Conservation (phyloP, 1,139 yeast genomes). For the Geotrichum reessii region DNA sequence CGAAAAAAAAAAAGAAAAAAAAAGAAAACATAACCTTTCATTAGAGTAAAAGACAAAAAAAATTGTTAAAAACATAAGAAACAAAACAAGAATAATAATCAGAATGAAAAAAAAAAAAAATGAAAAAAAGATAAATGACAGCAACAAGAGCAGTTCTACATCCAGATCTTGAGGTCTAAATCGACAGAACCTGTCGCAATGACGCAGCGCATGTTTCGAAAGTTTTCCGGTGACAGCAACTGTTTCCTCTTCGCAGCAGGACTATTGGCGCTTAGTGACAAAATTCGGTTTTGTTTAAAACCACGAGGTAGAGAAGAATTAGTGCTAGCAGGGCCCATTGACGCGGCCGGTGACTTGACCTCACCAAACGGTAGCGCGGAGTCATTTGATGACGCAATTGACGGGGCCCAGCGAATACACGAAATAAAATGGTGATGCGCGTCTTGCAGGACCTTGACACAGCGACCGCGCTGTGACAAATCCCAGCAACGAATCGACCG, state of each 20-base stretch:
- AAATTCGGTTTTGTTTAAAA: background rate
- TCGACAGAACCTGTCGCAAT: conserved; percentile 84
- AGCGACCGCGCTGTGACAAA: conserved; percentile 48
- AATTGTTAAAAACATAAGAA: too few relatives aligned
- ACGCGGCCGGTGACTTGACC: background rate
- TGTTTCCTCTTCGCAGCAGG: background rate
- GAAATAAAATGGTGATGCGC: conserved; percentile 76
- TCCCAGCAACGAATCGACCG: conserved; percentile 78
- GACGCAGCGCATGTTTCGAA: conserved; percentile 31
- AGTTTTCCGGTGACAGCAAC: conserved; percentile 15
- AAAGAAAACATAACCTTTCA: background rate
- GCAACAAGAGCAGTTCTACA: conserved; percentile 6
- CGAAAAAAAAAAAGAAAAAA: background rate
- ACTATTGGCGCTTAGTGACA: background rate
- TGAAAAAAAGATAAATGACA: background rate
- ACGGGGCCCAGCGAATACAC: conserved; percentile 55
- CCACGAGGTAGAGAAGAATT: background rate
- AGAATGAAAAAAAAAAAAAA: background rate
- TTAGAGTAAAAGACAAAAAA: background rate
- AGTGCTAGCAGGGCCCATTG: background rate
- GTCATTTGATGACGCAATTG: conserved; percentile 21
- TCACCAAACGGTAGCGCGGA: background rate
- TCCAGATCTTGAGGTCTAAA: conserved; percentile 78
- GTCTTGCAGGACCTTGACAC: conserved; percentile 46
- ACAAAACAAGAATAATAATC: too few relatives aligned